These are phyloP conservation scores for Diaporthe helianthi DNA, from an alignment of 2,329 filamentous ascomycete species.

Conservation along the genomic window DNA sequence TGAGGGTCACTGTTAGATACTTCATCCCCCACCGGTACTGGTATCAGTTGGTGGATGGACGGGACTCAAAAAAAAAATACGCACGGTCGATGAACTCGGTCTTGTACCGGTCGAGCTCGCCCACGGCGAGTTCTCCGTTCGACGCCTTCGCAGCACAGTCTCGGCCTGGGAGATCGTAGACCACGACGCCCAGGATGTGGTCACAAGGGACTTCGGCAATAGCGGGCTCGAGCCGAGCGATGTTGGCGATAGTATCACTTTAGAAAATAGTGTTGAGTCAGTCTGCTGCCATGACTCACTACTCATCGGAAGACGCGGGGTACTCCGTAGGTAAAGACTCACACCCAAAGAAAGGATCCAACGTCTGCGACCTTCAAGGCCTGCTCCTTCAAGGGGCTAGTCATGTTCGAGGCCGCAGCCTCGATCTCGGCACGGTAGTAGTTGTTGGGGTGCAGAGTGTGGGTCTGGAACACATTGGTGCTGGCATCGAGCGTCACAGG, in stretches of 20 bases:
- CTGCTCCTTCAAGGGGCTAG: conserved; percentile 40
- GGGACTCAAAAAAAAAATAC: not conserved
- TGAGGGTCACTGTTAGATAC: not conserved
- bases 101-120: conserved; percentile 16
- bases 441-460: conserved; percentile 49
- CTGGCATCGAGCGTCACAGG: conserved; percentile 48
- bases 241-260: conserved; percentile 15
- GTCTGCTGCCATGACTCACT: not conserved
- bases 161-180: conserved; percentile 26
- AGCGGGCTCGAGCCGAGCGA: conserved; percentile 8
- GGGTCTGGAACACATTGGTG: conserved; percentile 47
- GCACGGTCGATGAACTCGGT: conserved; percentile 20
- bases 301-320: not conserved
- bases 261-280: not conserved
- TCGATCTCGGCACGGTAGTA: conserved; percentile 48
- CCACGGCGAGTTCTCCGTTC: conserved; percentile 15
- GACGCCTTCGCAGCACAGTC: conserved; percentile 14
- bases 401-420: conserved; percentile 43
- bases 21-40: too few species aligned
- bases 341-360: conserved; percentile 51
- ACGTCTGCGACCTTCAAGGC: conserved; percentile 44
- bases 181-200: conserved; percentile 26
- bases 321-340: too few species aligned
- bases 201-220: conserved; percentile 27
- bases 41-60: too few species aligned